These are phyloP conservation scores for Cordyceps fumosorosea DNA, from an alignment of 2,329 filamentous ascomycete species.

Conservation along the genomic window DNA sequence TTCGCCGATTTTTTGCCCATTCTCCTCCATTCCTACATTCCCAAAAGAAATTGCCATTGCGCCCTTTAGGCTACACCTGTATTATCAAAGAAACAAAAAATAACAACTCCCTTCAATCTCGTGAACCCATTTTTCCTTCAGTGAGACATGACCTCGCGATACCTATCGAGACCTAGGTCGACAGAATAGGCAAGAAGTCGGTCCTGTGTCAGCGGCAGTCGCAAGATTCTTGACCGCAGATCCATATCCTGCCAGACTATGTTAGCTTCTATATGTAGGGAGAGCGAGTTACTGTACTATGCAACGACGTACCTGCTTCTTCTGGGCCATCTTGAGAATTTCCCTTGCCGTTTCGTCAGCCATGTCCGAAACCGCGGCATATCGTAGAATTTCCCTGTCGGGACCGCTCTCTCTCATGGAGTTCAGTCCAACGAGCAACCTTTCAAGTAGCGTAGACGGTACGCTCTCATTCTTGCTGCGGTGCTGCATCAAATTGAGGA, in stretches of 20 bases:
- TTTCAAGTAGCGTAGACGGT: conserved; percentile 44
- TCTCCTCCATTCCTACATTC: not conserved
- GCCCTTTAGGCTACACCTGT: conserved; percentile 8
- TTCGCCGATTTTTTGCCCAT: not conserved
- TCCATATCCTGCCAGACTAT: conserved; percentile 26
- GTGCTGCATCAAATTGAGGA: conserved; percentile 45
- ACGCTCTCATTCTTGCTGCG: conserved; percentile 34
- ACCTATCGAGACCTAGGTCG: conserved; percentile 63
- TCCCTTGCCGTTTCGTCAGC: conserved; percentile 64
- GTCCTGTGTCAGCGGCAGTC: conserved; percentile 65
- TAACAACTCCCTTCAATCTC: not conserved
- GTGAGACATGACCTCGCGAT: conserved; percentile 54
- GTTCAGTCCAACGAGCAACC: conserved; percentile 49
- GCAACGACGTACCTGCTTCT: conserved; percentile 46
- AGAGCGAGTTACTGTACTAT: not conserved
- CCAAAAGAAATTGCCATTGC: not conserved
- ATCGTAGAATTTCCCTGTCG: conserved; percentile 44
- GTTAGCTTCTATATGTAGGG: not conserved
- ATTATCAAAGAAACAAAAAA: conserved; percentile 3
- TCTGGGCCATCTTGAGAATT: conserved; percentile 48
- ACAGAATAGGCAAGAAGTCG: conserved; percentile 63
- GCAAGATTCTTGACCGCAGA: conserved; percentile 40
- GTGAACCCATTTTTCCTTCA: conserved; percentile 16
- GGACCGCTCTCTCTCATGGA: conserved; percentile 42
- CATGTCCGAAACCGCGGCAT: conserved; percentile 76